Evolutionary conservation across 768 basidiomycete species (phyloP).

Genomic region (Psilocybe azurescens): DNA sequence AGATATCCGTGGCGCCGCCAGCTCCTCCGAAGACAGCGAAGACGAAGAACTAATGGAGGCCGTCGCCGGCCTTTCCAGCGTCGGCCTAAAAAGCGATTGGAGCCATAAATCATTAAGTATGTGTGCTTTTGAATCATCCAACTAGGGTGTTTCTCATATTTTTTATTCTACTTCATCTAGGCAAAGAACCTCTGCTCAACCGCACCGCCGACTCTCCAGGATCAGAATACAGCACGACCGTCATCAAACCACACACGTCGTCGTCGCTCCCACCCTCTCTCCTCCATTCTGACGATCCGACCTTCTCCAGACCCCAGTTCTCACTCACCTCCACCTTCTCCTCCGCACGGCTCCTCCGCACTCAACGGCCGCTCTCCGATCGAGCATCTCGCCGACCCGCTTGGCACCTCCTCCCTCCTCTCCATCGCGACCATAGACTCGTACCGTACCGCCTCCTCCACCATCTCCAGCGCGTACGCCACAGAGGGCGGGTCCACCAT

Average conservation of each 20-base stretch:
- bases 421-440: slow-evolving; percentile 66
- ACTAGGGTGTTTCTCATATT: neutral
- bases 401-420: slow-evolving; percentile 50
- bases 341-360: slow-evolving; percentile 17
- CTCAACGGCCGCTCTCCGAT: slow-evolving; percentile 26
- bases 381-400: slow-evolving; percentile 42
- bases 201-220: slow-evolving; percentile 33
- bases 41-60: slow-evolving; percentile 75
- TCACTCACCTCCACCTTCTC: slow-evolving; percentile 28
- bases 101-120: slow-evolving; percentile 48
- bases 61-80: slow-evolving; percentile 54
- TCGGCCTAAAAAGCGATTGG: slow-evolving; percentile 55
- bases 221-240: slow-evolving; percentile 75
- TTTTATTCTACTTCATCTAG: slow-evolving; percentile 32
- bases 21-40: slow-evolving; percentile 55
- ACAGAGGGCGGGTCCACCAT: slow-evolving; percentile 82
- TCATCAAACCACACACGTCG: slow-evolving; percentile 57
- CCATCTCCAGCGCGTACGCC: slow-evolving; percentile 60
- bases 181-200: slow-evolving; percentile 61
- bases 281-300: slow-evolving; percentile 76
- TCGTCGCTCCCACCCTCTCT: slow-evolving; percentile 56
- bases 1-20: slow-evolving; percentile 53
- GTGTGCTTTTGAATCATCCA: neutral
- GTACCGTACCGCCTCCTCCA: slow-evolving; percentile 69
- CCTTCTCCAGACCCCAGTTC: slow-evolving; percentile 56